phyloP scores from a whole-genome alignment of 164 flowering plant species.

The Vitis rotundifolia region DNA sequence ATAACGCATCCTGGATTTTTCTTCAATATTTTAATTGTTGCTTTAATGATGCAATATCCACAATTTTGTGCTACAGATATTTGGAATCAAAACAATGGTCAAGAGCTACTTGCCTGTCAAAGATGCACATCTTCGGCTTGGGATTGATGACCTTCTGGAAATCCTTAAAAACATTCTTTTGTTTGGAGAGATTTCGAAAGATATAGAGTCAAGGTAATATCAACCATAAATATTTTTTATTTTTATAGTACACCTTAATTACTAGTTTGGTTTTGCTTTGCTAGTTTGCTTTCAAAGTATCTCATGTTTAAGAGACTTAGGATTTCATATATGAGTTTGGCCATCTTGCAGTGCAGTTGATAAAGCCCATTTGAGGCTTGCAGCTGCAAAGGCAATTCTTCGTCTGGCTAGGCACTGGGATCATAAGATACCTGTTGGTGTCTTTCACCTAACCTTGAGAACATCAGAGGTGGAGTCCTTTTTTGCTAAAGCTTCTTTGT shows the following conservation, averaged over 20 bases:
- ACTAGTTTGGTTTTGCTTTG: not conserved
- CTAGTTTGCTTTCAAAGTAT: not conserved
- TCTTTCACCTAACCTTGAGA: constrained; percentile 74
- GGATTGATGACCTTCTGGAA: constrained; percentile 62
- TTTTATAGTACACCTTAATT: no score
- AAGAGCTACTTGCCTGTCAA: constrained; percentile 93
- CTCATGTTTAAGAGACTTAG: constrained; percentile 7
- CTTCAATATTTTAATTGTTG: not conserved
- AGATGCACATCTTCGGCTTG: constrained; percentile 86
- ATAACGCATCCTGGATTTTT: not conserved
- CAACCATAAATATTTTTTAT: not conserved
- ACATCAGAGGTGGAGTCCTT: constrained; percentile 63
- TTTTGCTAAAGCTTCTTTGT: constrained; percentile 6
- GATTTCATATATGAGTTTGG: constrained; percentile 4
- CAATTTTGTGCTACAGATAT: constrained; percentile 51
- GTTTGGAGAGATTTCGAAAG: constrained; percentile 76
- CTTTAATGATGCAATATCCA: not conserved
- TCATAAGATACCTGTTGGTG: constrained; percentile 76
- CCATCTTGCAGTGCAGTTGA: constrained; percentile 69
- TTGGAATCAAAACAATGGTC: constrained; percentile 80
- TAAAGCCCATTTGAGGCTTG: constrained; percentile 86
- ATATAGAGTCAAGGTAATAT: constrained; percentile 73
- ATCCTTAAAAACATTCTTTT: constrained; percentile 64
- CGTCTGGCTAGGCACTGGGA: constrained; percentile 90
- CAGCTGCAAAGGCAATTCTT: constrained; percentile 86